Conservation (phyloP, 2,329 filamentous ascomycete genomes). For the Pseudopithomyces chartarum region DNA sequence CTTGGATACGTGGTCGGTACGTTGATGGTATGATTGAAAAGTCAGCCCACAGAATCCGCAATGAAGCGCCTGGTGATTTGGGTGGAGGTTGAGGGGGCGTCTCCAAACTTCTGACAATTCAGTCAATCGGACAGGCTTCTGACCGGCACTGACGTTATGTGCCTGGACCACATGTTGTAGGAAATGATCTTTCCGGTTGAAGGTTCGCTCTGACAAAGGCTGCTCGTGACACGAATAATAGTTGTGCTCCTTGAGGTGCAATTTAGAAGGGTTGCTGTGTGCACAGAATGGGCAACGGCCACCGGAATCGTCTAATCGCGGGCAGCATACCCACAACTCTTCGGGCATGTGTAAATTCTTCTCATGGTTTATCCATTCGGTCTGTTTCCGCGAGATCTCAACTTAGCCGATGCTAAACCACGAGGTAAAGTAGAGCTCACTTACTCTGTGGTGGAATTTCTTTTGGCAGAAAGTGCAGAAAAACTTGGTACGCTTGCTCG, state of each 20-base stretch:
- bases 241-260: constrained; percentile 58
- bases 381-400: background rate
- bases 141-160: constrained; percentile 49
- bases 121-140: constrained; percentile 42
- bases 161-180: constrained; percentile 56
- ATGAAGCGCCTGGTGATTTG: constrained; percentile 27
- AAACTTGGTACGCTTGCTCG: constrained; percentile 22
- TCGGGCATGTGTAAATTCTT: constrained; percentile 62
- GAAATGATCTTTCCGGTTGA: constrained; percentile 57
- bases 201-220: constrained; percentile 58
- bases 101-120: constrained; percentile 29
- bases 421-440: background rate
- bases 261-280: constrained; percentile 49
- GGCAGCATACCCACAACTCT: constrained; percentile 31
- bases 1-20: constrained; percentile 29
- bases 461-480: constrained; percentile 35
- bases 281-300: constrained; percentile 56
- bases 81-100: constrained; percentile 20
- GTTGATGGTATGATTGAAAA: constrained; percentile 26
- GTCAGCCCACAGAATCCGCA: constrained; percentile 33
- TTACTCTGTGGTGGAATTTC: constrained; percentile 48
- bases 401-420: background rate
- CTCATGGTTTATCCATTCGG: constrained; percentile 65
- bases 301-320: constrained; percentile 43
- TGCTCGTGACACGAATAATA: constrained; percentile 64